Evolutionary conservation across 345 rosid genomes (phyloP).

Genomic region (Carallia brachiata): DNA sequence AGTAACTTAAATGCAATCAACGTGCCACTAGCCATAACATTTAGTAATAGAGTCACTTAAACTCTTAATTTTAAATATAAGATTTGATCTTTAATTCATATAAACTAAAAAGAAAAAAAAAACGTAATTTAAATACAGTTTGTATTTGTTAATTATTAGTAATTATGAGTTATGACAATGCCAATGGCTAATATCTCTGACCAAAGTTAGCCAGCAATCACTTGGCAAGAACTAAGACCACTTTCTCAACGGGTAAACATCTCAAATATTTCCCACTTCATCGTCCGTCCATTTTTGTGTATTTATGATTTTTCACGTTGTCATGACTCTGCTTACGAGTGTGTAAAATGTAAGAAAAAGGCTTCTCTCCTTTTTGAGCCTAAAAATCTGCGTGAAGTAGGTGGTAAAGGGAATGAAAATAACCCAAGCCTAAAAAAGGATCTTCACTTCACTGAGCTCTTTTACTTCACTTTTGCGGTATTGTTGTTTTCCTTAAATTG

Average conservation of each 20-base stretch:
- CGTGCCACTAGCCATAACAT: too few species aligned
- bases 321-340: constrained; percentile 14
- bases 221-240: constrained; percentile 17
- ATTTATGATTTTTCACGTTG: not conserved
- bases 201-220: constrained; percentile 17
- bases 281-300: too few species aligned
- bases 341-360: not conserved
- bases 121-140: constrained; percentile 2
- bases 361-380: constrained; percentile 4
- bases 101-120: too few species aligned
- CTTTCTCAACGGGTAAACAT: not conserved
- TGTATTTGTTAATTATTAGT: too few species aligned
- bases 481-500: constrained; percentile 31
- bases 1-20: too few species aligned
- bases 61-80: too few species aligned
- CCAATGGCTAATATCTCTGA: not conserved
- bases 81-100: too few species aligned
- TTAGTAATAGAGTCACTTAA: too few species aligned
- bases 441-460: not conserved
- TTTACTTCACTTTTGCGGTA: constrained; percentile 21
- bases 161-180: too few species aligned
- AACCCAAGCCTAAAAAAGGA: constrained; percentile 17
- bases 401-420: constrained; percentile 7
- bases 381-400: not conserved
- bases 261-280: too few species aligned